Base-by-base conservation (phyloP, 2,329 filamentous ascomycete species). In the Ophiostoma sp. region DNA sequence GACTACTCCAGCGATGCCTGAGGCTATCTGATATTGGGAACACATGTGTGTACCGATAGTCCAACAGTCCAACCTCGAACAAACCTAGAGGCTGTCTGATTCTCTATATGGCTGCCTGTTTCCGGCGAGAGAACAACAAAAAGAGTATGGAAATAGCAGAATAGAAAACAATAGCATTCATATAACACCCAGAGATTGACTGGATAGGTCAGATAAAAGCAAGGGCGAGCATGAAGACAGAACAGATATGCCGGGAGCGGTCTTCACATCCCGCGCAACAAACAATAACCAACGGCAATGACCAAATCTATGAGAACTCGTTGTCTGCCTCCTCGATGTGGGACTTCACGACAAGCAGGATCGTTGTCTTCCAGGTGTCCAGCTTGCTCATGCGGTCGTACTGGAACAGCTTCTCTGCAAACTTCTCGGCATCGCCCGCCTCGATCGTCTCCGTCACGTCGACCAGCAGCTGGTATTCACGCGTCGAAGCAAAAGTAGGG, bases 351-450 rank as follows among this genome's bases (percentile, higher is more conserved):
- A 88, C 86, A 75, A 96, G 81, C 71, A 97, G 79, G 69, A 97
- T 81, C 44, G 89, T 91, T 66, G 91, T 97, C 89, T 97, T 97
- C 94, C 94, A 98, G 82, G 94, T 95, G 77, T 97, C 93, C 75
- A 98, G 81, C 83, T 95, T 95, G 81, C 89, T 95, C 81, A 97
- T 84, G 81, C 96, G 91, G 77, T 97, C 93, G 76, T 87, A 98
- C 77, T 94, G 88, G 82, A 90, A 96, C 72, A 95, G 79, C 77
- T 93, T 93, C 76, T 96, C 92, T 36, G 89, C 86, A 75, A 96
- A 98, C 70, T 84, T 83, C 74, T 97, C 92, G 77, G 90, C 89
- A 74, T 96, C 91, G 68, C 89, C 88, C 44, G 86, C 84, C 75
- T 95, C 89, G 69, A 97, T 84, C 4, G 91, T 87, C 70, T 89